phyloP scores from a whole-genome alignment of 164 flowering plant species.

The Buxus sempervirens region DNA sequence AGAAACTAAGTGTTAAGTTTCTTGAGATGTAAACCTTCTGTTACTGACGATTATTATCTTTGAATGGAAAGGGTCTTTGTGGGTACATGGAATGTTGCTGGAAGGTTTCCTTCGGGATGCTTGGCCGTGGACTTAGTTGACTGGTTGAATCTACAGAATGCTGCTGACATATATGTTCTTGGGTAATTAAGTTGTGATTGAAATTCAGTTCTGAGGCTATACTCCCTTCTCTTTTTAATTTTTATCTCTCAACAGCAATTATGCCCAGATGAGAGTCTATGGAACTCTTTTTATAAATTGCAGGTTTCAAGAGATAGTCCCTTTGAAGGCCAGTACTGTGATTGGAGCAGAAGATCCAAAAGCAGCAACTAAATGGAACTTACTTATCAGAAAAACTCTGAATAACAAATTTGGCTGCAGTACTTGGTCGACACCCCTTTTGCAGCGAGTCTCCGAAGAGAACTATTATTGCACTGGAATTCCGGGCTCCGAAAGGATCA shows the following conservation, averaged over 20 bases:
- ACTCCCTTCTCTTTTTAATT: no score
- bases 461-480: slow-evolving; percentile 19
- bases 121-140: slow-evolving; percentile 69
- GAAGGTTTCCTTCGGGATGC: slow-evolving; percentile 65
- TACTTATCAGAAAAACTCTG: slow-evolving; percentile 62
- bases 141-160: slow-evolving; percentile 65
- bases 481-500: slow-evolving; percentile 10
- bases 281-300: no score
- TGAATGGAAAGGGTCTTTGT: slow-evolving; percentile 48
- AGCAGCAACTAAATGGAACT: slow-evolving; percentile 60
- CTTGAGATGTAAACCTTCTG: background rate
- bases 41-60: slow-evolving; percentile 4
- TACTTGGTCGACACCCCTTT: slow-evolving; percentile 53
- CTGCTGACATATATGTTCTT: slow-evolving; percentile 71
- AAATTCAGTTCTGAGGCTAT: background rate
- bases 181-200: slow-evolving; percentile 43
- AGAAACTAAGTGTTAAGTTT: background rate
- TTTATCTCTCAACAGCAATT: no score
- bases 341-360: slow-evolving; percentile 64
- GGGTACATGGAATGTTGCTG: slow-evolving; percentile 91
- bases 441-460: slow-evolving; percentile 34
- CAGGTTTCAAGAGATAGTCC: slow-evolving; percentile 86
- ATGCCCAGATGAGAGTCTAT: no score
- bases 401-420: slow-evolving; percentile 46
- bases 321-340: slow-evolving; percentile 49